Evolutionary conservation across 805 yeast genomes (phyloP).

Genomic region (Metschnikowia koreensis): DNA sequence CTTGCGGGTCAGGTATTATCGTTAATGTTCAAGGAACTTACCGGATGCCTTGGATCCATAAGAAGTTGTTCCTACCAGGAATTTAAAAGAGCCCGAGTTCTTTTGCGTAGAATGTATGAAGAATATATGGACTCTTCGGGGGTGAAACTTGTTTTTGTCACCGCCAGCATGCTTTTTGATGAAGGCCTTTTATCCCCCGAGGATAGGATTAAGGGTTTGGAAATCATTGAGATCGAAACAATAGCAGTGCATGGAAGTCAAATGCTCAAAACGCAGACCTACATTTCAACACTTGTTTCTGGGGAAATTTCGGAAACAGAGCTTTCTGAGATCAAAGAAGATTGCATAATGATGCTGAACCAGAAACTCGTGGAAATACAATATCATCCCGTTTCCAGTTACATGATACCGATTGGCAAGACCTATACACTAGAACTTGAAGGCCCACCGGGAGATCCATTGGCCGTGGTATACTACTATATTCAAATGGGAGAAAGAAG

Average conservation of each 20-base stretch:
- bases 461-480: constrained; percentile 45
- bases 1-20: constrained; percentile 37
- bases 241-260: constrained; percentile 28
- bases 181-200: constrained; percentile 53
- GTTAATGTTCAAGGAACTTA: constrained; percentile 32
- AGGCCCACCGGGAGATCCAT: constrained; percentile 5
- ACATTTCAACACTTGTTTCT: constrained; percentile 45
- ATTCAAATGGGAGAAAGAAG: constrained; percentile 55
- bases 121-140: constrained; percentile 44
- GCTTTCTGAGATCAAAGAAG: constrained; percentile 13
- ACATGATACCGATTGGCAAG: constrained; percentile 3
- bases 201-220: constrained; percentile 55
- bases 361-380: background rate
- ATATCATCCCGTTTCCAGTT: constrained; percentile 6
- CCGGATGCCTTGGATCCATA: constrained; percentile 15
- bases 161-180: constrained; percentile 53
- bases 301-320: constrained; percentile 43
- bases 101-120: constrained; percentile 47
- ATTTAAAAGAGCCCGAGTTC: constrained; percentile 46
- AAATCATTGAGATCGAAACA: constrained; percentile 40
- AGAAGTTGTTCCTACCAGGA: constrained; percentile 25
- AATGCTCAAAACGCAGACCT: constrained; percentile 30
- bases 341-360: background rate
- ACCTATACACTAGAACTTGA: background rate
- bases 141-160: constrained; percentile 47